Evolutionary conservation across 345 rosid species (phyloP).

Genomic region (Rhodamnia argentea): DNA sequence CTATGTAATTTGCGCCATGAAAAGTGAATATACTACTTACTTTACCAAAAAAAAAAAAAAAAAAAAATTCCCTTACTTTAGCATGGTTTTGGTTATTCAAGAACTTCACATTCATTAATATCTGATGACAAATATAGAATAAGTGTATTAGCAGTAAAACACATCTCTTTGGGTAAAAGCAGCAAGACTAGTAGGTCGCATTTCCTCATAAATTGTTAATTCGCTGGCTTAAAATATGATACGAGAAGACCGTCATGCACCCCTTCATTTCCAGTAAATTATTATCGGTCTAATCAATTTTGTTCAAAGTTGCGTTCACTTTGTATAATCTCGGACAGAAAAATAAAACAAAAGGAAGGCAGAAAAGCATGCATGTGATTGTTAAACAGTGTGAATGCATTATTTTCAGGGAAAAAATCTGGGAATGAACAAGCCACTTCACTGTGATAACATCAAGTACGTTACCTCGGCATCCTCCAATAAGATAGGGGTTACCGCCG

Average conservation of each 20-base stretch:
- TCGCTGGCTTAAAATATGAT: background rate
- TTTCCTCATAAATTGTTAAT: background rate
- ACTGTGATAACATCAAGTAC: background rate
- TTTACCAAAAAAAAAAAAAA: no score
- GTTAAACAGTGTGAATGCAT: background rate
- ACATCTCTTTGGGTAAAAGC: background rate
- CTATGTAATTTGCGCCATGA: no score
- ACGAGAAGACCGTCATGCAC: background rate
- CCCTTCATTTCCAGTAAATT: background rate
- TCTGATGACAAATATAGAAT: background rate
- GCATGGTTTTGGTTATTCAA: no score
- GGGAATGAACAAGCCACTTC: background rate
- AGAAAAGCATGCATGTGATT: background rate
- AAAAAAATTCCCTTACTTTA: no score
- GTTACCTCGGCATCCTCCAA: background rate
- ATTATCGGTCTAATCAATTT: rapidly evolving
- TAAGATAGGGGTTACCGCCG: background rate
- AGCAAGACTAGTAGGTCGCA: background rate
- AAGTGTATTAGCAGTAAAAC: background rate
- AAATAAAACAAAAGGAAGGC: background rate
- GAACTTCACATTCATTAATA: background rate
- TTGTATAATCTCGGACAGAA: background rate
- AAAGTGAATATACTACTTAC: no score
- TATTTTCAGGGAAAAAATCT: background rate
- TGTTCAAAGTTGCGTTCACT: background rate